Base-by-base conservation (phyloP, 2,329 filamentous ascomycete genomes). In the Elsinoe batatas region DNA sequence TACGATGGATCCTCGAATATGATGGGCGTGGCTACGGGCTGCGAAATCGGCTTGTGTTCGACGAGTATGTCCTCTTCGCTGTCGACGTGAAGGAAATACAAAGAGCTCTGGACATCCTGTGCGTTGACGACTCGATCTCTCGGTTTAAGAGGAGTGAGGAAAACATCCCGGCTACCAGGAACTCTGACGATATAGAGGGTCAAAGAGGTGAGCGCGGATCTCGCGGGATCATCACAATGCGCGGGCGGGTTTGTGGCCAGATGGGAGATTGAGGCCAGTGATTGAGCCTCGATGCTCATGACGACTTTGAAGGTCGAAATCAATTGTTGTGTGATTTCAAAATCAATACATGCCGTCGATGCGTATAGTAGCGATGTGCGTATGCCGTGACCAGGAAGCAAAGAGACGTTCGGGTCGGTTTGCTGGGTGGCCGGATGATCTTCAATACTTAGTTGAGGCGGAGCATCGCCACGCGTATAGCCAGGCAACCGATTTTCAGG, bases 101-200 rank as follows among this genome's bases (percentile, higher is more conserved):
- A 78, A 12, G 86, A 95, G 64, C 83, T 88, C 56, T 85, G 82
- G 49, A 98, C 84, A 67, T 96, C 91, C 67, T 91, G 85, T 43
- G 81, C 84, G 0, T 89, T 94, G 60, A 98, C 88, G 58, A 89
- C 91, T 68, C 93, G 95, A 40, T 85, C 79, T 53, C 87, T 84
- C 1, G 93, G 93, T 67, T 95, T 95, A 60, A 93, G 79, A 0
- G 93, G 88, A 1, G 91, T 94, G 44, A 98, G 81, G 63, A 96
- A 94, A 57, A 96, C 80, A 77, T 96, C 91, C 93, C 84, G 82
- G 60, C 87, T 95, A 18, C 91, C 91, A 1, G 93, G 93, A 0
- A 98, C 91, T 61, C 91, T 79, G 35, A 91, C 89, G 61, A 98
- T 94, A 71, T 98, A 98, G 38, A 98, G 79, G 2, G 84, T 83